Percentiles rank a stretch among this genome's conserved stretches.
phyloP scores from a whole-genome alignment of 768 basidiomycete genomes.

The Tephrocybe sp. region DNA sequence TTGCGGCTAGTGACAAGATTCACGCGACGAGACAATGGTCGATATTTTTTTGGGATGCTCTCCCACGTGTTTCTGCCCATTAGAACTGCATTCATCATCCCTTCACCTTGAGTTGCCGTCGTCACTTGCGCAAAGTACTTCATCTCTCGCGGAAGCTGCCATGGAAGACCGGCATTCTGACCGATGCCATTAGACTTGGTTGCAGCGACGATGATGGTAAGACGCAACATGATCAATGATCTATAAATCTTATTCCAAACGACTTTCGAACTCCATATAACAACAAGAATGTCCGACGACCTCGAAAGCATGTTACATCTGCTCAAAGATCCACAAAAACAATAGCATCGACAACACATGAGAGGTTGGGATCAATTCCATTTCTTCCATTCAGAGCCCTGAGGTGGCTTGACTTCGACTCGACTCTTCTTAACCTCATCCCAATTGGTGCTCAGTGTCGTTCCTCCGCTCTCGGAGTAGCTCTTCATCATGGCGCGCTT shows the following conservation, averaged over 20 bases:
- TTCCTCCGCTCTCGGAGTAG: slow-evolving; percentile 92
- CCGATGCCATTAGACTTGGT: slow-evolving; percentile 90
- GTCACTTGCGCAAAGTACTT: slow-evolving; percentile 89
- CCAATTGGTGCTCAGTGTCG: slow-evolving; percentile 96
- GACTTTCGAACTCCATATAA: not conserved
- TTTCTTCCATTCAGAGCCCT: slow-evolving; percentile 82
- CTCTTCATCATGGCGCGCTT: slow-evolving; percentile 98
- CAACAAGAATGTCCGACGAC: not conserved
- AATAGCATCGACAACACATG: not conserved
- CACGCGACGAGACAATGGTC: slow-evolving; percentile 72
- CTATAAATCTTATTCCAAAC: not conserved
- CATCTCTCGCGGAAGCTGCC: slow-evolving; percentile 88
- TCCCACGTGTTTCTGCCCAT: slow-evolving; percentile 99
- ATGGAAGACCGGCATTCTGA: slow-evolving; percentile 71
- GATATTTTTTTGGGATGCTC: slow-evolving; percentile 83
- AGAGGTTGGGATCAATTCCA: slow-evolving; percentile 47
- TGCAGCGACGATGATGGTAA: slow-evolving; percentile 94
- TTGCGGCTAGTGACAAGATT: slow-evolving; percentile 81
- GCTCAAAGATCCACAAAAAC: not conserved
- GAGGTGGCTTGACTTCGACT: slow-evolving; percentile 81
- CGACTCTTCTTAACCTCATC: slow-evolving; percentile 72
- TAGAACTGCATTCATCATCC: slow-evolving; percentile 69
- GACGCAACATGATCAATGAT: slow-evolving; percentile 52
- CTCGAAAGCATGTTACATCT: not conserved
- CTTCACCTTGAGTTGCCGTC: slow-evolving; percentile 53